phyloP scores from a whole-genome alignment of 2,329 filamentous ascomycete species.

The Diaporthe batatas region DNA sequence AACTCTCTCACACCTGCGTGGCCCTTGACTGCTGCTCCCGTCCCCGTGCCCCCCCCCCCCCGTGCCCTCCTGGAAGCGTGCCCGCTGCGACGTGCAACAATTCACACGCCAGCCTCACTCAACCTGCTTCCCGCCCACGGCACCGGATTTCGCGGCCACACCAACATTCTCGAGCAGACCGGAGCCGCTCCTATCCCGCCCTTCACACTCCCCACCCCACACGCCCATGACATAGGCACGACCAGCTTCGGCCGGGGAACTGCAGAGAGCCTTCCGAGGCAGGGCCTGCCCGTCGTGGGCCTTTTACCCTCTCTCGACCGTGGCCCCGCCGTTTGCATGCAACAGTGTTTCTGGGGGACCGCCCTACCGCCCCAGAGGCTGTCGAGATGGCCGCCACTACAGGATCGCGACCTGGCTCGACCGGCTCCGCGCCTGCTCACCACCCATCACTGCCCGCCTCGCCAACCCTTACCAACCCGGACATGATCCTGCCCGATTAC shows the following conservation, averaged over 20 bases:
- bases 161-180: constrained; percentile 15
- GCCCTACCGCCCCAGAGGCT: constrained; percentile 14
- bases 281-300: constrained; percentile 36
- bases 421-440: constrained; percentile 50
- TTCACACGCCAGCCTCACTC: not conserved
- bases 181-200: not conserved
- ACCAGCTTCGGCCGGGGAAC: constrained; percentile 20
- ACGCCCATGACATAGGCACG: constrained; percentile 20
- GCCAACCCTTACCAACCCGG: constrained; percentile 91
- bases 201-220: not conserved
- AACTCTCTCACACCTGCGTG: not conserved
- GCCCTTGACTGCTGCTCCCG: not conserved
- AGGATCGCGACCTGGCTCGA: constrained; percentile 47
- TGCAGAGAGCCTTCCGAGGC: constrained; percentile 31
- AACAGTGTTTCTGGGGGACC: constrained; percentile 4
- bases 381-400: constrained; percentile 45
- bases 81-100: constrained; percentile 11
- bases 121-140: not conserved
- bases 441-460: constrained; percentile 73
- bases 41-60: constrained; percentile 25
- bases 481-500: constrained; percentile 91
- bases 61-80: constrained; percentile 16
- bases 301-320: constrained; percentile 7
- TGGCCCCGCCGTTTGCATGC: constrained; percentile 20
- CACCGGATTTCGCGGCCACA: not conserved